Conservation (phyloP, 345 rosid species). For the Arabis alpina region DNA sequence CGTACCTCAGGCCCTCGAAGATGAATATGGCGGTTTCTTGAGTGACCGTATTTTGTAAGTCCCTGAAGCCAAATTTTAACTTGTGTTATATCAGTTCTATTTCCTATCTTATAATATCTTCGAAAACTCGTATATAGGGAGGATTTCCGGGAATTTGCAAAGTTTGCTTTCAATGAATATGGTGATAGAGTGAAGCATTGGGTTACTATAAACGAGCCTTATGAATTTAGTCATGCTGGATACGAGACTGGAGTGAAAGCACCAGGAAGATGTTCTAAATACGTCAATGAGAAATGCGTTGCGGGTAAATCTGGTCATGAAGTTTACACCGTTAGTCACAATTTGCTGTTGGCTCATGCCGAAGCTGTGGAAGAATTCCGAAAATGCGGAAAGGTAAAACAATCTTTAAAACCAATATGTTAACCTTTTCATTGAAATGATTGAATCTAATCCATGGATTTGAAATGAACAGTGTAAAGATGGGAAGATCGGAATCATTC, state of each 20-base stretch:
- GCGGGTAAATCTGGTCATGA: constrained; percentile 46
- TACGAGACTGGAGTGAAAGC: constrained; percentile 45
- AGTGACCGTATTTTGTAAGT: constrained; percentile 40
- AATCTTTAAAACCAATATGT: not conserved
- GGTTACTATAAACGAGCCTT: constrained; percentile 61
- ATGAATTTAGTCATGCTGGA: constrained; percentile 39
- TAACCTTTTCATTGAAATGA: not conserved
- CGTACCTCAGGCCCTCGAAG: constrained; percentile 44
- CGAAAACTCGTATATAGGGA: constrained; percentile 24
- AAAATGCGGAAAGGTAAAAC: constrained; percentile 42
- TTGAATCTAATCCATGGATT: constrained; percentile 8
- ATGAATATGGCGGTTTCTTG: constrained; percentile 45
- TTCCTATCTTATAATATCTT: not conserved
- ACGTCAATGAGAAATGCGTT: constrained; percentile 37
- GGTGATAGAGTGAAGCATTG: constrained; percentile 67
- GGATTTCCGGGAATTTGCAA: constrained; percentile 41
- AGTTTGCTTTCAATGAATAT: constrained; percentile 41
- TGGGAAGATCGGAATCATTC: constrained; percentile 45
- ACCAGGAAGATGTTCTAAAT: constrained; percentile 49
- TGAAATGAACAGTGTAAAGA: constrained; percentile 31
- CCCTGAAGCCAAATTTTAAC: not conserved
- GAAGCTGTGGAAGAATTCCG: constrained; percentile 48
- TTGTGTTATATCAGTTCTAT: not conserved
- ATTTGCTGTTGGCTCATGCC: constrained; percentile 45
- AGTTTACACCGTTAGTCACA: constrained; percentile 41